Conservation (phyloP, 805 yeast genomes). For the Ogataea haglerorum region DNA sequence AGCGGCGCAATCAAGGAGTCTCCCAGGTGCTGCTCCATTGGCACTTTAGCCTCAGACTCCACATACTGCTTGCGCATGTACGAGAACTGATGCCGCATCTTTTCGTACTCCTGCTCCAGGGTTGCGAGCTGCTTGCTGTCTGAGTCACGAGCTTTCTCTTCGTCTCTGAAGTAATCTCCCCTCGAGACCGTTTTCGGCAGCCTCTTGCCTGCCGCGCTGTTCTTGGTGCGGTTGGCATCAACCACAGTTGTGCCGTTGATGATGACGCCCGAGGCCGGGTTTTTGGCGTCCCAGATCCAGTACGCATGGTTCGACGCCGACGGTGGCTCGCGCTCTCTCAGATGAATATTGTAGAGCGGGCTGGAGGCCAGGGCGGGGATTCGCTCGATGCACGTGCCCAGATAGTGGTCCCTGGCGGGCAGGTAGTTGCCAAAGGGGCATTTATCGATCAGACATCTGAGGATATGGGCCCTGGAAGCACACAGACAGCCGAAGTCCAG, state of each 20-base stretch:
- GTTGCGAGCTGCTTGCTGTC: constrained; percentile 11
- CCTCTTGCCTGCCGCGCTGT: not conserved
- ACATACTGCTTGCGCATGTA: not conserved
- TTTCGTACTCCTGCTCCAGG: constrained; percentile 5
- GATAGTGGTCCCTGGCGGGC: constrained; percentile 47
- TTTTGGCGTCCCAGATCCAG: not conserved
- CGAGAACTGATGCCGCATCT: constrained; percentile 7
- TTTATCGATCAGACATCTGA: constrained; percentile 38
- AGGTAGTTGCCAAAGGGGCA: constrained; percentile 43
- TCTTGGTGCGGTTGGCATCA: not conserved
- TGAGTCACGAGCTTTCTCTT: constrained; percentile 18
- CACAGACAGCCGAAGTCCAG: constrained; percentile 38
- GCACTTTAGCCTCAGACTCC: not conserved
- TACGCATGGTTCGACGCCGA: not conserved
- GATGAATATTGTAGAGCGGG: constrained; percentile 21
- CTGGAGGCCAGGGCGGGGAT: constrained; percentile 22
- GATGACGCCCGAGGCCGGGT: not conserved
- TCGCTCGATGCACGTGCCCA: constrained; percentile 46
- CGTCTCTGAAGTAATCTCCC: constrained; percentile 19
- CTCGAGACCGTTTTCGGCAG: not conserved
- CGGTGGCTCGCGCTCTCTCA: constrained; percentile 6
- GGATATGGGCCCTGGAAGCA: constrained; percentile 24
- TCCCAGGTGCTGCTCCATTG: not conserved
- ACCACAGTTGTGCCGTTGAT: constrained; percentile 1
- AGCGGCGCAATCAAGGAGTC: not conserved